phyloP scores from a whole-genome alignment of 192 early-diverging fungal species.

The Pilaira anomala region DNA sequence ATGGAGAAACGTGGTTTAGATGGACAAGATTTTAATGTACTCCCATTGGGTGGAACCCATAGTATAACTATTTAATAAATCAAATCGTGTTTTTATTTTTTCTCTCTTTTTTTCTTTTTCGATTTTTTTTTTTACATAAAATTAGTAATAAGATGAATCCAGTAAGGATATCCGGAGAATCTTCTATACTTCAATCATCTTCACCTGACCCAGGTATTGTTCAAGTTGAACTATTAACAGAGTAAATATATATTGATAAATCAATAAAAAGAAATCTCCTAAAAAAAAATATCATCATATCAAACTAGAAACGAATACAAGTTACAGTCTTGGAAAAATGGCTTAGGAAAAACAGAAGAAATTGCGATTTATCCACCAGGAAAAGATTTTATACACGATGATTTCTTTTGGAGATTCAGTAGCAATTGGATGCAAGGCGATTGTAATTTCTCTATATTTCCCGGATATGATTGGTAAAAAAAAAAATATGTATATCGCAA shows the following conservation, averaged over 20 bases:
- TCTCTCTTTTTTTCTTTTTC: neutral
- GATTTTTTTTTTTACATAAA: neutral
- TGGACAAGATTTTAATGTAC: conserved; percentile 38
- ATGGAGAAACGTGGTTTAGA: conserved; percentile 54
- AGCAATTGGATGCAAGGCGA: conserved; percentile 2
- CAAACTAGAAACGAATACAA: conserved; percentile 21
- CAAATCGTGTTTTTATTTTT: no score
- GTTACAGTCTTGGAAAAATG: conserved; percentile 54
- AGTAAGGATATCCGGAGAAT: neutral
- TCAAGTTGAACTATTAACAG: neutral
- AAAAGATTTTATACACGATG: conserved; percentile 42
- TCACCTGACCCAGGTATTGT: conserved; percentile 25
- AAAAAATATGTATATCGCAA: neutral
- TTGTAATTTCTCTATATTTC: conserved; percentile 44
- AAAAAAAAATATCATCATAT: neutral
- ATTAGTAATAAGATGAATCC: neutral
- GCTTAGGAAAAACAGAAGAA: conserved; percentile 52
- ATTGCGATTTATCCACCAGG: conserved; percentile 52
- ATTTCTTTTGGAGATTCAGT: conserved; percentile 56
- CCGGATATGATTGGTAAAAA: conserved; percentile 48
- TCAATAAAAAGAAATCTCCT: neutral
- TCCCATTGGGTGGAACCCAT: conserved; percentile 51
- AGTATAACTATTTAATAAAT: neutral
- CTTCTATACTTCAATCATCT: conserved; percentile 15
- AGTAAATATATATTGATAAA: neutral